Conservation (phyloP, 2,329 filamentous ascomycete species). For the Dendrostoma leiphaemia region DNA sequence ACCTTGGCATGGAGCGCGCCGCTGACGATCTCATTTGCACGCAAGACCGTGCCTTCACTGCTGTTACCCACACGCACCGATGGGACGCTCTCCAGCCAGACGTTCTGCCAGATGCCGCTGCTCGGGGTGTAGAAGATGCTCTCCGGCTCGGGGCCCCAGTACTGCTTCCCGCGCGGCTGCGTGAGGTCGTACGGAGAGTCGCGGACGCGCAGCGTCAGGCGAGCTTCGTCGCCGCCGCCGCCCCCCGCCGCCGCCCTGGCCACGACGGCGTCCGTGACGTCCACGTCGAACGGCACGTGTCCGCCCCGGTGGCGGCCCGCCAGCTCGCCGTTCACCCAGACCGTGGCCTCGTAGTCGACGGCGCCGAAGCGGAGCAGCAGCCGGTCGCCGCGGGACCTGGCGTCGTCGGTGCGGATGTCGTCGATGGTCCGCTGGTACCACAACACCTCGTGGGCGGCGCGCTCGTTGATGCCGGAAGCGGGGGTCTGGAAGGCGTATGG, state of each 20-base stretch:
- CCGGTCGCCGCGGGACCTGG: conserved; percentile 38
- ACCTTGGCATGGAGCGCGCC: conserved; percentile 51
- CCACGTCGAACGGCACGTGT: conserved; percentile 58
- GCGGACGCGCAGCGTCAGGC: conserved; percentile 56
- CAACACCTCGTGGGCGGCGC: conserved; percentile 62
- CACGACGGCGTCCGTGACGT: conserved; percentile 52
- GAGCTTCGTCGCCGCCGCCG: conserved; percentile 29
- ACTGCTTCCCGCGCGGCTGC: conserved; percentile 68
- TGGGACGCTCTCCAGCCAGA: conserved; percentile 57
- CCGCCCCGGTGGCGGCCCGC: conserved; percentile 57
- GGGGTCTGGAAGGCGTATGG: conserved; percentile 65
- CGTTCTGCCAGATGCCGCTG: conserved; percentile 57
- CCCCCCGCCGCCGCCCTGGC: conserved; percentile 22
- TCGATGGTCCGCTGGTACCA: conserved; percentile 60
- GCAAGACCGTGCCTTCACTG: conserved; percentile 56
- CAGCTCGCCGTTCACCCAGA: conserved; percentile 54
- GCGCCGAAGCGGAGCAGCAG: conserved; percentile 57
- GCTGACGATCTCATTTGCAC: conserved; percentile 50
- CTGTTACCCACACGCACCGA: conserved; percentile 50
- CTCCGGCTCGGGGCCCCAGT: conserved; percentile 60
- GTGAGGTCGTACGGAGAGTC: conserved; percentile 64
- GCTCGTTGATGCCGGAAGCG: conserved; percentile 61
- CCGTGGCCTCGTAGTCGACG: conserved; percentile 58
- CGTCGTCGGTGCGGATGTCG: conserved; percentile 45
- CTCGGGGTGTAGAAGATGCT: conserved; percentile 59